These are phyloP conservation scores for Zea mays DNA, from an alignment of 176 grass and related monocot genomes.

Conservation along the genomic window DNA sequence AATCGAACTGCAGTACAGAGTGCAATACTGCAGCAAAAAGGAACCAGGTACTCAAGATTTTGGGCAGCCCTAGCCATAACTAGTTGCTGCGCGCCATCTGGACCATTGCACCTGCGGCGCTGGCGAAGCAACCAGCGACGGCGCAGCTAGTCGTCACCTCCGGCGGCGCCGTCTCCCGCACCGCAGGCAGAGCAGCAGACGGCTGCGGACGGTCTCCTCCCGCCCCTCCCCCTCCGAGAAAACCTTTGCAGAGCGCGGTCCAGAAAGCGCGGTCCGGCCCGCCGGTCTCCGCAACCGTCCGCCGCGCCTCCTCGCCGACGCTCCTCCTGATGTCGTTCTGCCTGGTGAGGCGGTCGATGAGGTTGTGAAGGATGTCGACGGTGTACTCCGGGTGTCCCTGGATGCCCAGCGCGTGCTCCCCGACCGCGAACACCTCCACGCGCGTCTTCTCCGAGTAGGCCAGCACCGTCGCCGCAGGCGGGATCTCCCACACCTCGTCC, in stretches of 20 bases:
- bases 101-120: neutral
- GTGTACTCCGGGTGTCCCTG: slow-evolving; percentile 80
- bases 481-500: slow-evolving; percentile 71
- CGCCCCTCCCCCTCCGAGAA: slow-evolving; percentile 20
- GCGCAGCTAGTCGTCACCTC: neutral
- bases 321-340: slow-evolving; percentile 25
- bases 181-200: neutral
- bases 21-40: neutral
- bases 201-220: neutral
- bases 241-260: slow-evolving; percentile 60
- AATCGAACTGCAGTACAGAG: neutral
- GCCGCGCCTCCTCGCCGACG: slow-evolving; percentile 44
- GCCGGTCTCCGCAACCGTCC: slow-evolving; percentile 21
- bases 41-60: too few relatives aligned
- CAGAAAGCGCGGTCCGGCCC: slow-evolving; percentile 52
- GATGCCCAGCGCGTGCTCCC: slow-evolving; percentile 55
- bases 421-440: slow-evolving; percentile 61
- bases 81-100: slow-evolving; percentile 5
- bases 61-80: neutral
- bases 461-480: slow-evolving; percentile 53
- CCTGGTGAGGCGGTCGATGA: slow-evolving; percentile 49
- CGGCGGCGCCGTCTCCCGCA: neutral
- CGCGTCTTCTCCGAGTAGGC: slow-evolving; percentile 62
- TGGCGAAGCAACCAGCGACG: neutral
- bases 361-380: slow-evolving; percentile 57